A percentile compares a stretch with the other conserved stretches of the same genome.
Conservation (phyloP, 139 green algal genomes). For the Chlorella sp. region DNA sequence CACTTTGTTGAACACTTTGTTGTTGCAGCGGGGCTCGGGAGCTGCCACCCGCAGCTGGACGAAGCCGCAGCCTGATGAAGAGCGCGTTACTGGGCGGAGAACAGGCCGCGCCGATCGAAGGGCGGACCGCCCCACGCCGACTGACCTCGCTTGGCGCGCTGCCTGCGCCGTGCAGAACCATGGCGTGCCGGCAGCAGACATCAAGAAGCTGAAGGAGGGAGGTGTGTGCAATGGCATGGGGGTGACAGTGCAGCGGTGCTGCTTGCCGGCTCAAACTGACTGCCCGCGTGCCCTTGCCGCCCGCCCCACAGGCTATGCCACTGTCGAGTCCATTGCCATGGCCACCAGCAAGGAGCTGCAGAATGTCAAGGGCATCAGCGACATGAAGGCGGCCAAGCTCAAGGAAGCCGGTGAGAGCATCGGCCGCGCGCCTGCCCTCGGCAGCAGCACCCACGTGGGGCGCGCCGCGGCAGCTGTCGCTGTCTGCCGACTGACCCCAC, state of each 20-base stretch:
- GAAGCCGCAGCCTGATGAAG: too few relatives aligned
- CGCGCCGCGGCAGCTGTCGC: too few relatives aligned
- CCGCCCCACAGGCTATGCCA: constrained; percentile 37
- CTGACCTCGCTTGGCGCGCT: too few relatives aligned
- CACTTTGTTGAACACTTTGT: too few relatives aligned
- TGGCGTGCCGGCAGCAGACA: constrained; percentile 84
- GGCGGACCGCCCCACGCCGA: too few relatives aligned
- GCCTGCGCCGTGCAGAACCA: constrained; percentile 69
- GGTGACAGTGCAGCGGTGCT: background rate
- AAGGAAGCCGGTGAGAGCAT: constrained; percentile 72
- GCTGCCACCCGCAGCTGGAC: too few relatives aligned
- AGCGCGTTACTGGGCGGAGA: too few relatives aligned
- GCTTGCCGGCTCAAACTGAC: background rate
- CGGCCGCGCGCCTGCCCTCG: too few relatives aligned
- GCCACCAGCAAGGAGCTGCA: constrained; percentile 81
- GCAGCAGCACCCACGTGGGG: too few relatives aligned
- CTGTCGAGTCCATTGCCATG: constrained; percentile 83
- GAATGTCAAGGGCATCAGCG: constrained; percentile 95
- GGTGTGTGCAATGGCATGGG: constrained; percentile 44
- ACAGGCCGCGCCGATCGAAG: too few relatives aligned
- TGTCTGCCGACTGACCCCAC: too few relatives aligned
- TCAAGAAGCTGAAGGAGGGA: constrained; percentile 95
- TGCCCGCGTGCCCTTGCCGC: background rate
- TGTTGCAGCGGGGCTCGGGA: too few relatives aligned
- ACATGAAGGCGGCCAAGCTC: constrained; percentile 95